Evolutionary conservation across 805 yeast genomes (phyloP).

Genomic region (Candida alai): DNA sequence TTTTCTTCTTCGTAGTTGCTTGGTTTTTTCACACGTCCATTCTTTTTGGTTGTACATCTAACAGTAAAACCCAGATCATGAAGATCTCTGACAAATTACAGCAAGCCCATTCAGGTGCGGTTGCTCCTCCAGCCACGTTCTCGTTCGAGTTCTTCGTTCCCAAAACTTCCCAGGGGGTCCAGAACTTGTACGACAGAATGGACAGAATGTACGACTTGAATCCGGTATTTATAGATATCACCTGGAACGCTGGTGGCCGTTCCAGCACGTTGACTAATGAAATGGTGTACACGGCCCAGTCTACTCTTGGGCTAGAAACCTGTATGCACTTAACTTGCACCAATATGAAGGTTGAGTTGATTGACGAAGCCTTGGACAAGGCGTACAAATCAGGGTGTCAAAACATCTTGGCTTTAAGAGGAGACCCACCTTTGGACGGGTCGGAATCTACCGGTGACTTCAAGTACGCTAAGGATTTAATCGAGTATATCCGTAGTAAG

Average conservation of each 20-base stretch:
- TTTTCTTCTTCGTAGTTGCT: too few species aligned
- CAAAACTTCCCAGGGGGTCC: constrained; percentile 95
- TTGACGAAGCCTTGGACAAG: constrained; percentile 78
- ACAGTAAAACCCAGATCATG: constrained; percentile 20
- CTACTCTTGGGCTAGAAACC: constrained; percentile 87
- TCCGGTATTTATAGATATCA: constrained; percentile 91
- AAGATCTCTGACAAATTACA: constrained; percentile 39
- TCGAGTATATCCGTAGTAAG: constrained; percentile 64
- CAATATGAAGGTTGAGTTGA: constrained; percentile 77
- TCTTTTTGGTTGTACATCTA: too few species aligned
- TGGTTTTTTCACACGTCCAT: too few species aligned
- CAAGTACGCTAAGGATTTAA: constrained; percentile 82
- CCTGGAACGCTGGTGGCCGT: constrained; percentile 99
- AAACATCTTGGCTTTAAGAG: constrained; percentile 89
- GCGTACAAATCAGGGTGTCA: constrained; percentile 94
- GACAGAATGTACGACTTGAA: constrained; percentile 92
- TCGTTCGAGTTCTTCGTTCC: constrained; percentile 98
- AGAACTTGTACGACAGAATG: constrained; percentile 93
- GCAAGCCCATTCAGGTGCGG: constrained; percentile 38
- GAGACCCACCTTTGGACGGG: constrained; percentile 86
- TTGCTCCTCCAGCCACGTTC: constrained; percentile 62
- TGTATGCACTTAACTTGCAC: constrained; percentile 98
- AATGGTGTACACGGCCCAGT: constrained; percentile 85
- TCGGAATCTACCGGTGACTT: constrained; percentile 80
- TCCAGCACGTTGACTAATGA: constrained; percentile 81